phyloP scores from a whole-genome alignment of 495 filamentous ascomycete genomes.

The Rostrohypoxylon terebratum region DNA sequence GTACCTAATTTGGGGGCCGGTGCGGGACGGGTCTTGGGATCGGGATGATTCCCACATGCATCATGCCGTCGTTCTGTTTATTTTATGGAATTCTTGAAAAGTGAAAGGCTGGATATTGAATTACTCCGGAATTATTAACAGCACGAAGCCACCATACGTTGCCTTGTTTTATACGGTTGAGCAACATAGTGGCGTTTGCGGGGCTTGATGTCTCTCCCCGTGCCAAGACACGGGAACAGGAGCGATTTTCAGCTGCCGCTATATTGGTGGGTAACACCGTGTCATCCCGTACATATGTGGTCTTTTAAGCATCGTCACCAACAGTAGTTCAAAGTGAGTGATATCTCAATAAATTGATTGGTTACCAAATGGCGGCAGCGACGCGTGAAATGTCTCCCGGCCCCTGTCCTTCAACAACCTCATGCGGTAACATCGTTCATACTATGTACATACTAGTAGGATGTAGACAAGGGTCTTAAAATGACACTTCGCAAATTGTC shows the following conservation, averaged over 20 bases:
- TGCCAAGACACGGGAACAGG: not conserved
- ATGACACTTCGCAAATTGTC: conserved; percentile 2
- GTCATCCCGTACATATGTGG: not conserved
- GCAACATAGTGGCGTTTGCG: not conserved
- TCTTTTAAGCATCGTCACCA: not conserved
- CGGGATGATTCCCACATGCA: too few species aligned
- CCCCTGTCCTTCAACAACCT: conserved; percentile 1
- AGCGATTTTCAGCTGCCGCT: not conserved
- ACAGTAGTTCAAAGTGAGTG: not conserved
- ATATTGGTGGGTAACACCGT: not conserved
- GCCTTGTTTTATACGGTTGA: not conserved
- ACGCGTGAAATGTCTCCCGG: not conserved
- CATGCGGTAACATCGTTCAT: not conserved
- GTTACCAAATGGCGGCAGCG: not conserved
- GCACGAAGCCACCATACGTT: not conserved
- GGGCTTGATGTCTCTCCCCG: not conserved
- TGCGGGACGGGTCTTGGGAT: not conserved
- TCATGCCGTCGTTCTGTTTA: not conserved
- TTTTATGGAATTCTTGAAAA: not conserved
- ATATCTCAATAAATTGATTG: not conserved
- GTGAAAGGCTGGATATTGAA: not conserved
- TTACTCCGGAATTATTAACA: not conserved
- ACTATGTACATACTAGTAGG: too few species aligned
- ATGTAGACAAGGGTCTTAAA: not conserved
- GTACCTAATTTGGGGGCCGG: not conserved